Conservation (phyloP, 805 yeast species). For the Grigorovia humatica region DNA sequence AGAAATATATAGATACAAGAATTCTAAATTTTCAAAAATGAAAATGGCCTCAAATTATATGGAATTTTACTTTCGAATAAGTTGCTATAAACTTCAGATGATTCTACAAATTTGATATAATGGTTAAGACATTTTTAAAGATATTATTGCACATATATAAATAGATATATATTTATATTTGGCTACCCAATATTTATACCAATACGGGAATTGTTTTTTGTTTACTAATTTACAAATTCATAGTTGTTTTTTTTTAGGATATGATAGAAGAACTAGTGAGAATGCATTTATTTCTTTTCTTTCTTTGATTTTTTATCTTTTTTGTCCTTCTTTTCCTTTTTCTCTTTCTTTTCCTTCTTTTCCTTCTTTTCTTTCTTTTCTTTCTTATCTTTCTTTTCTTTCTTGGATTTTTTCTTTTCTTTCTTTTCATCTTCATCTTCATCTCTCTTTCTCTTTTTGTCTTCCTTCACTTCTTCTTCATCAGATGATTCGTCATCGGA, state of each 20-base stretch:
- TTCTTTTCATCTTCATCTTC: constrained; percentile 25
- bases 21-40: no score
- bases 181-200: background rate
- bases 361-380: constrained; percentile 22
- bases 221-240: constrained; percentile 16
- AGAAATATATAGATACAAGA: no score
- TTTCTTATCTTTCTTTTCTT: constrained; percentile 25
- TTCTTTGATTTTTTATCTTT: constrained; percentile 24
- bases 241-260: background rate
- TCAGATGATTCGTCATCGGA: constrained; percentile 33
- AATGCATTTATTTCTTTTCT: constrained; percentile 17
- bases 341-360: constrained; percentile 29
- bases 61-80: no score
- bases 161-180: background rate
- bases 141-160: background rate
- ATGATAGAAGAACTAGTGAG: background rate
- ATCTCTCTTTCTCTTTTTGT: constrained; percentile 27
- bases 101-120: background rate
- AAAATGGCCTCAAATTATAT: no score
- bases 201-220: constrained; percentile 1
- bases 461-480: constrained; percentile 29
- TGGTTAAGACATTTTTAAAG: background rate
- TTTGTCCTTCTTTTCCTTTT: constrained; percentile 28
- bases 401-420: constrained; percentile 29
- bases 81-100: background rate